Conservation (phyloP, 1,284 basidiomycete species). For the Apiotrichum sp. region DNA sequence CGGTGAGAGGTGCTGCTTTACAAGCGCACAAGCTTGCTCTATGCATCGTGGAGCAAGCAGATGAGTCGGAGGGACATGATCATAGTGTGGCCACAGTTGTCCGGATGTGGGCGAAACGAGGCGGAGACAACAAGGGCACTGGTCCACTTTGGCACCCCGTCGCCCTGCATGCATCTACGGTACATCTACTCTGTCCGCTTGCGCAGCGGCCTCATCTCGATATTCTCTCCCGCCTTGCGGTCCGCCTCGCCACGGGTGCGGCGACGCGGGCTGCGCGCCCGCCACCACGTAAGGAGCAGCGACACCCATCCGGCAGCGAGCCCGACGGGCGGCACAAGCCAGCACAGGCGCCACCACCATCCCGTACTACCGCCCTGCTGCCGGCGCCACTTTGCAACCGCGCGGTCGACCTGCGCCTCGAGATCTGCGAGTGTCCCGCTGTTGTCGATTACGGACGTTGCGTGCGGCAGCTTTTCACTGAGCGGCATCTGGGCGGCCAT, state of each 20-base stretch:
- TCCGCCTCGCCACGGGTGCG: constrained; percentile 30
- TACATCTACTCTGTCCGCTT: neutral
- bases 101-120: too few species aligned
- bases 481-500: constrained; percentile 78
- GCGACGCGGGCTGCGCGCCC: constrained; percentile 5
- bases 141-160: too few species aligned
- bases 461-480: constrained; percentile 69
- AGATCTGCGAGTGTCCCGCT: constrained; percentile 67
- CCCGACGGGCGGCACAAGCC: constrained; percentile 75
- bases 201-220: constrained; percentile 22
- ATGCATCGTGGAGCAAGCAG: too few species aligned
- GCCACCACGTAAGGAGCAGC: constrained; percentile 21
- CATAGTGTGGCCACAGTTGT: too few species aligned
- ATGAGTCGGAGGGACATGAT: too few species aligned
- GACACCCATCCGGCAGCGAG: constrained; percentile 36
- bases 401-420: constrained; percentile 60
- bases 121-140: too few species aligned
- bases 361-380: constrained; percentile 51
- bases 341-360: constrained; percentile 63
- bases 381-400: constrained; percentile 58
- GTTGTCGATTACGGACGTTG: constrained; percentile 85
- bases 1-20: too few species aligned
- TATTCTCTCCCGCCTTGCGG: constrained; percentile 19
- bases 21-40: too few species aligned
- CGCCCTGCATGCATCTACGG: too few species aligned